Percentiles rank a stretch among this genome's conserved stretches.
These are phyloP conservation scores for Gnomoniopsis smithogilvyi DNA, from an alignment of 2,329 filamentous ascomycete genomes.

Conservation along the genomic window DNA sequence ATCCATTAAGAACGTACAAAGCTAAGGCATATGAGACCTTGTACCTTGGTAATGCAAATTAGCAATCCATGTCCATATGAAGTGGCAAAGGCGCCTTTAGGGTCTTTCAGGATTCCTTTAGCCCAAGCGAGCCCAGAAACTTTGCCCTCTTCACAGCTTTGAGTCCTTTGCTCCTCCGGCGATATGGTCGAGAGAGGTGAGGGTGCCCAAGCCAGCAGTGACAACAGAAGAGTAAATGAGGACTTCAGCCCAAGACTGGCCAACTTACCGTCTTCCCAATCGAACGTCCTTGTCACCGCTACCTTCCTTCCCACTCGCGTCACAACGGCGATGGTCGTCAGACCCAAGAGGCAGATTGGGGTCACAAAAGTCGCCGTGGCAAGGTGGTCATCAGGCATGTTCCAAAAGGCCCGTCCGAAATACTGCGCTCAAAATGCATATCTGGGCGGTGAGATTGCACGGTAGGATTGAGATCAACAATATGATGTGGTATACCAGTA, in stretches of 20 bases:
- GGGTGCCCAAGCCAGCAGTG: not conserved
- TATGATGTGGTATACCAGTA: not conserved
- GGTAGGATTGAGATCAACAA: not conserved
- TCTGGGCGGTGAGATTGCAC: not conserved
- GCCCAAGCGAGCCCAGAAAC: too few relatives aligned
- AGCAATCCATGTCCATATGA: not conserved
- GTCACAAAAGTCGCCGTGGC: constrained; percentile 2
- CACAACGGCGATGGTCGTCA: constrained; percentile 5
- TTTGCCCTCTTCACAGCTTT: too few relatives aligned
- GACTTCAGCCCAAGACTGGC: not conserved
- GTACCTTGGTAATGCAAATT: not conserved
- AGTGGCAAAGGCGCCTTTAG: not conserved
- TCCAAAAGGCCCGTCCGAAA: not conserved
- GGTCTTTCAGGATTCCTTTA: too few relatives aligned
- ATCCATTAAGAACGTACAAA: not conserved
- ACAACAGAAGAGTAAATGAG: not conserved
- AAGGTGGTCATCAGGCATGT: not conserved
- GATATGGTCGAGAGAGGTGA: not conserved
- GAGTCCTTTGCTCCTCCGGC: too few relatives aligned
- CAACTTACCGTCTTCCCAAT: constrained; percentile 6
- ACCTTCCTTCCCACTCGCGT: not conserved
- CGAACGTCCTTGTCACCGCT: constrained; percentile 1
- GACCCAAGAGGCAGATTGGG: constrained; percentile 2
- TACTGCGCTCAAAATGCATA: not conserved
- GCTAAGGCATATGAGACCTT: constrained; percentile 1